Evolutionary conservation across 371 early-diverging fungal genomes (phyloP).

Genomic region (Mucor velutinosus): DNA sequence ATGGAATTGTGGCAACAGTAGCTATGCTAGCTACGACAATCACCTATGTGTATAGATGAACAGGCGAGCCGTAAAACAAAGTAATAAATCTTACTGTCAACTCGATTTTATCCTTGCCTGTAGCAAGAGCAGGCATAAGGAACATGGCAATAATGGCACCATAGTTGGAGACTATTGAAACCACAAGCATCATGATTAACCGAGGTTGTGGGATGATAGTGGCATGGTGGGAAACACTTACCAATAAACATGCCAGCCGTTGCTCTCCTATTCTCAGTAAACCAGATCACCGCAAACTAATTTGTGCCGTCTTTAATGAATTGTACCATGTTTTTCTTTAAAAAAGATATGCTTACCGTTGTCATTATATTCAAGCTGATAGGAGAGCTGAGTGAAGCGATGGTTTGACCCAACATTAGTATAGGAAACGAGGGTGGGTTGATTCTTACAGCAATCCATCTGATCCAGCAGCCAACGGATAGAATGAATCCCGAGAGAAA

Average conservation of each 20-base stretch:
- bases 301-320: not conserved
- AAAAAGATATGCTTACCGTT: conserved; percentile 25
- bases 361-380: conserved; percentile 65
- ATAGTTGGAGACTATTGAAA: conserved; percentile 25
- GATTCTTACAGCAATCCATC: conserved; percentile 53
- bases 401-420: conserved; percentile 60
- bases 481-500: conserved; percentile 50
- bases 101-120: conserved; percentile 41
- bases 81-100: conserved; percentile 15
- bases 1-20: conserved; percentile 47
- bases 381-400: conserved; percentile 63
- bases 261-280: conserved; percentile 57
- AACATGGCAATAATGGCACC: conserved; percentile 57
- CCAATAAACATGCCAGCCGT: conserved; percentile 57
- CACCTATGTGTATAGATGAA: conserved; percentile 27
- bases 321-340: not conserved
- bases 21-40: conserved; percentile 53
- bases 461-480: conserved; percentile 61
- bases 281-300: conserved; percentile 60
- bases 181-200: not conserved
- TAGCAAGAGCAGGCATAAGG: conserved; percentile 56
- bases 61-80: too few species aligned
- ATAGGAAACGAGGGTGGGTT: conserved; percentile 48
- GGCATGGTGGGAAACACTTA: not conserved
- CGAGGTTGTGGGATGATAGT: not conserved